These are phyloP conservation scores for Crucibulum laeve DNA, from an alignment of 768 basidiomycete genomes.

Conservation along the genomic window DNA sequence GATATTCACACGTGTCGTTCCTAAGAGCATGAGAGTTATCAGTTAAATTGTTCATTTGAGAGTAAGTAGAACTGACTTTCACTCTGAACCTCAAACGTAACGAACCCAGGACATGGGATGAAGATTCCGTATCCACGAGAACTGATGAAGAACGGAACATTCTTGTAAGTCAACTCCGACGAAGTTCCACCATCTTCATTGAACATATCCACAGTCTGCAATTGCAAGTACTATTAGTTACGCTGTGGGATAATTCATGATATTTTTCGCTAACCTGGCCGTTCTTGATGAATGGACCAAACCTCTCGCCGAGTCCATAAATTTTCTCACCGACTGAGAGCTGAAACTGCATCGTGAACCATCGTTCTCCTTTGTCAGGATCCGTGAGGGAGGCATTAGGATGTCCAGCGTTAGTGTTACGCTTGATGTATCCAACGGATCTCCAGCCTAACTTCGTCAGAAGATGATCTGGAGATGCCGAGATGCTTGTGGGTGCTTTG, in stretches of 20 bases:
- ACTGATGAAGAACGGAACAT: constrained; percentile 32
- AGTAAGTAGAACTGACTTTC: constrained; percentile 26
- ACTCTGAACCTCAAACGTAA: constrained; percentile 41
- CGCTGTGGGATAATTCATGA: neutral
- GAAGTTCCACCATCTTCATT: constrained; percentile 41
- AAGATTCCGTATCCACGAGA: constrained; percentile 43
- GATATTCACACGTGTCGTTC: constrained; percentile 24
- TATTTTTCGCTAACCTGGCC: constrained; percentile 23
- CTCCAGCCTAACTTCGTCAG: constrained; percentile 26
- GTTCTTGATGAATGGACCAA: constrained; percentile 44
- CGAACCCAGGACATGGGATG: constrained; percentile 40
- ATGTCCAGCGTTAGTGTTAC: constrained; percentile 13
- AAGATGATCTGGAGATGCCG: constrained; percentile 14
- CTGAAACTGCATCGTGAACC: constrained; percentile 30
- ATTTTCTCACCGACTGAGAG: constrained; percentile 38
- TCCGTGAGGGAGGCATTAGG: constrained; percentile 15
- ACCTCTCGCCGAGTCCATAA: constrained; percentile 43
- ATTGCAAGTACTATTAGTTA: neutral
- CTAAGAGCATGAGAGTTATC: constrained; percentile 13
- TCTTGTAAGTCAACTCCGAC: constrained; percentile 28
- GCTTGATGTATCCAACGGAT: constrained; percentile 24
- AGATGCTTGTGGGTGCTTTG: constrained; percentile 15
- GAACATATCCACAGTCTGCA: constrained; percentile 34
- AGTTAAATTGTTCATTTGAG: constrained; percentile 14
- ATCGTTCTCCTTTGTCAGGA: constrained; percentile 18